A percentile compares a stretch with the other conserved stretches of the same genome.
These are phyloP conservation scores for Penicillium sp. DNA, from an alignment of 2,329 filamentous ascomycete genomes.

Conservation along the genomic window DNA sequence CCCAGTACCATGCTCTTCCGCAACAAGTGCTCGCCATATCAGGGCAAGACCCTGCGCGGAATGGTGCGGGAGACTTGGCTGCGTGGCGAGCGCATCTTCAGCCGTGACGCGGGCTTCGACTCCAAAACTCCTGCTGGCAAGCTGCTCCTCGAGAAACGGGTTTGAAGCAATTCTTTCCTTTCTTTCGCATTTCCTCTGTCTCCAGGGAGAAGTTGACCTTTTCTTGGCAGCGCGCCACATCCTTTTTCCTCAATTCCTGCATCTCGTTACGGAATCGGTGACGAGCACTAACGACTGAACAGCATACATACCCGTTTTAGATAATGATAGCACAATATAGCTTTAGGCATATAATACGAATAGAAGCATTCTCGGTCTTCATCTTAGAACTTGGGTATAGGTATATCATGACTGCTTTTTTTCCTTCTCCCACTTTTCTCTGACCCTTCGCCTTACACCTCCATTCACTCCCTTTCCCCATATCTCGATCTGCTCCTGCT, in stretches of 20 bases:
- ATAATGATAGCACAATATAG: conserved; percentile 22
- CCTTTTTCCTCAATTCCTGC: conserved; percentile 18
- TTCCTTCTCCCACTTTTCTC: conserved; percentile 25
- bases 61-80: conserved; percentile 83
- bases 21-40: conserved; percentile 87
- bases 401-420: conserved; percentile 5
- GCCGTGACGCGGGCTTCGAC: conserved; percentile 51
- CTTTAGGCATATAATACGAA: conserved; percentile 19
- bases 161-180: conserved; percentile 19
- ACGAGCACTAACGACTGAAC: conserved; percentile 26
- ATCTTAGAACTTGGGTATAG: not conserved
- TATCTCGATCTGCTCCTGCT: conserved; percentile 19
- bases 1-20: conserved; percentile 84
- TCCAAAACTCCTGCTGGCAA: conserved; percentile 34
- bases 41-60: conserved; percentile 71
- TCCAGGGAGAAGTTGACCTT: conserved; percentile 11
- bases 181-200: conserved; percentile 7
- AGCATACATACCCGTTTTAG: conserved; percentile 24
- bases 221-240: conserved; percentile 5
- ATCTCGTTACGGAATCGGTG: conserved; percentile 16
- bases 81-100: conserved; percentile 68
- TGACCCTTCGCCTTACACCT: conserved; percentile 18
- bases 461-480: conserved; percentile 23
- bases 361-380: conserved; percentile 1
- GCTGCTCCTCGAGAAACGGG: conserved; percentile 39